phyloP scores from a whole-genome alignment of 257 asterid genomes.

The Lavandula angustifolia region DNA sequence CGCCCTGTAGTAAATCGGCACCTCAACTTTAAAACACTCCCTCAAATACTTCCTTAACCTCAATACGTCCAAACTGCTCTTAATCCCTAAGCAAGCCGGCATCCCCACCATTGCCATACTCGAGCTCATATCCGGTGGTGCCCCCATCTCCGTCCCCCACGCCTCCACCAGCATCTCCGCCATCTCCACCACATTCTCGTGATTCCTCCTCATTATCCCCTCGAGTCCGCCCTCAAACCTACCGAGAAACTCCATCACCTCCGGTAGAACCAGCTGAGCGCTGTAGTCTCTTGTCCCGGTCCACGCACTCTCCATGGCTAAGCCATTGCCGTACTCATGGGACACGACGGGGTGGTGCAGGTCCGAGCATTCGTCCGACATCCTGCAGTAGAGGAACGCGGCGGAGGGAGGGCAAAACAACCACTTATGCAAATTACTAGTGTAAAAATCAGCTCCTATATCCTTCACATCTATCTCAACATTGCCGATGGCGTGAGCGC shows the following conservation, averaged over 20 bases:
- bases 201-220: conserved; percentile 73
- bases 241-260: conserved; percentile 62
- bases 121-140: conserved; percentile 74
- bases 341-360: conserved; percentile 83
- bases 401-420: conserved; percentile 78
- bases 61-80: conserved; percentile 51
- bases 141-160: conserved; percentile 79
- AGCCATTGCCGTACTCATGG: conserved; percentile 75
- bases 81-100: conserved; percentile 68
- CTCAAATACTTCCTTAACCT: conserved; percentile 70
- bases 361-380: conserved; percentile 45
- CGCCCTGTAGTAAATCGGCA: conserved; percentile 68
- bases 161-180: conserved; percentile 50
- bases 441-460: conserved; percentile 78
- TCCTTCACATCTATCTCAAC: conserved; percentile 64
- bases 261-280: conserved; percentile 71
- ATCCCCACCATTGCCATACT: conserved; percentile 92
- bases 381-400: conserved; percentile 68
- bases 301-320: conserved; percentile 82
- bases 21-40: conserved; percentile 61
- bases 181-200: conserved; percentile 56
- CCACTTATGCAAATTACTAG: conserved; percentile 82
- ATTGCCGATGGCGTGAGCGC: conserved; percentile 83
- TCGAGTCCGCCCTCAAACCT: conserved; percentile 79
- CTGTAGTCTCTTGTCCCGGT: conserved; percentile 86